Evolutionary conservation across 805 yeast species (phyloP).

Genomic region (Saccharomycopsis amapae): DNA sequence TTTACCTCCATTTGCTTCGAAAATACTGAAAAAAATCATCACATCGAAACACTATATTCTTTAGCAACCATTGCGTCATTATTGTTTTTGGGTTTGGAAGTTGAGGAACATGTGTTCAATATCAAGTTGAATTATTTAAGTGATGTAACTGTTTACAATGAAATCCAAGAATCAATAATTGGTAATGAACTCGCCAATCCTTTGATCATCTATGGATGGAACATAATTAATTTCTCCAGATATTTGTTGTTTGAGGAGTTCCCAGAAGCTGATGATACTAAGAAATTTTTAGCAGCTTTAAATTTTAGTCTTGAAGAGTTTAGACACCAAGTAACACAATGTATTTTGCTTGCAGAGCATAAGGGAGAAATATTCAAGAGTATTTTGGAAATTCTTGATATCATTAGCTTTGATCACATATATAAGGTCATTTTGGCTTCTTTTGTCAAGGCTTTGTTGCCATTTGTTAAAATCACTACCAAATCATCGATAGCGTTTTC

Average conservation of each 20-base stretch:
- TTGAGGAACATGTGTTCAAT: slow-evolving; percentile 37
- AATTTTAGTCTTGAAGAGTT: slow-evolving; percentile 3
- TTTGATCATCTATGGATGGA: slow-evolving; percentile 58
- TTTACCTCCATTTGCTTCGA: slow-evolving; percentile 22
- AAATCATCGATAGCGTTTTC: background rate
- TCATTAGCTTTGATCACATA: slow-evolving; percentile 14
- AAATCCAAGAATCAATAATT: slow-evolving; percentile 31
- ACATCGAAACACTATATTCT: slow-evolving; percentile 23
- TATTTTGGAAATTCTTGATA: slow-evolving; percentile 5
- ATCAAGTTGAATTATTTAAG: slow-evolving; percentile 34
- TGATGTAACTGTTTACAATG: slow-evolving; percentile 33
- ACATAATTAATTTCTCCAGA: slow-evolving; percentile 50
- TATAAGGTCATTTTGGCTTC: slow-evolving; percentile 23
- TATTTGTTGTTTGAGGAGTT: slow-evolving; percentile 37
- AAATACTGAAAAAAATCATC: slow-evolving; percentile 22
- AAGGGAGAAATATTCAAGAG: slow-evolving; percentile 10
- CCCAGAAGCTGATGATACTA: slow-evolving; percentile 24
- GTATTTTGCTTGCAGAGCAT: slow-evolving; percentile 17
- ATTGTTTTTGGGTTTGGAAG: slow-evolving; percentile 50
- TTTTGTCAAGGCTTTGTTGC: slow-evolving; percentile 24
- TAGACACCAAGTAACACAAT: slow-evolving; percentile 15
- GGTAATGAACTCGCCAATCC: slow-evolving; percentile 38
- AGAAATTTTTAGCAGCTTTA: slow-evolving; percentile 5
- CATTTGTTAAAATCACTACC: slow-evolving; percentile 3
- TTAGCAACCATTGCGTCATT: slow-evolving; percentile 38